phyloP scores from a whole-genome alignment of 345 rosid genomes.

The Eutrema heterophyllum region DNA sequence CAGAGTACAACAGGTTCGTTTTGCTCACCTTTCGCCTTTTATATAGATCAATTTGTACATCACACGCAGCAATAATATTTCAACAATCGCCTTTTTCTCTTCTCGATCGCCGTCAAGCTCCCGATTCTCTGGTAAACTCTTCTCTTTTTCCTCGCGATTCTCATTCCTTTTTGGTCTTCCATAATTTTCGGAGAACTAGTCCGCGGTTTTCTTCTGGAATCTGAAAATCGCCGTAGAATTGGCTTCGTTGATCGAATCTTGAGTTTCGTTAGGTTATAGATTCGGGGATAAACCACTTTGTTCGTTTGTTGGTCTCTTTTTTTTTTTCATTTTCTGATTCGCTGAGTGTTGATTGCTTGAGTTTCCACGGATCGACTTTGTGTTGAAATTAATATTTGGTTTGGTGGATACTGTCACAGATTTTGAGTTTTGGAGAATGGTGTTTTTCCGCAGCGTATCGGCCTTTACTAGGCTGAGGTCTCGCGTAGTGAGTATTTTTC shows the following conservation, averaged over 20 bases:
- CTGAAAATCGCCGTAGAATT: neutral
- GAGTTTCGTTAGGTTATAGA: neutral
- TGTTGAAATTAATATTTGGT: neutral
- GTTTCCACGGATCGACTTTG: neutral
- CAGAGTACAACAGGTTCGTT: too few species aligned
- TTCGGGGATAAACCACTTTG: neutral
- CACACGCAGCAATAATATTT: neutral
- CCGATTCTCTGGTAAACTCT: constrained; percentile 18
- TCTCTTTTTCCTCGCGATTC: constrained; percentile 7
- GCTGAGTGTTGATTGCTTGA: neutral
- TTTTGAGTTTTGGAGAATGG: constrained; percentile 41
- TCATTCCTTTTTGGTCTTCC: neutral
- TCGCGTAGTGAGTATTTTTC: constrained; percentile 45
- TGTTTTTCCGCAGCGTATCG: constrained; percentile 55
- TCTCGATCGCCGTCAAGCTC: constrained; percentile 25
- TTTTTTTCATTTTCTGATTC: neutral
- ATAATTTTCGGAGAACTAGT: neutral
- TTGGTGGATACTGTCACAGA: constrained; percentile 26
- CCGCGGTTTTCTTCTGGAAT: neutral
- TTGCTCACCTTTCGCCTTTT: neutral
- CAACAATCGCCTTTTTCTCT: neutral
- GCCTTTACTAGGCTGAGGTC: constrained; percentile 66
- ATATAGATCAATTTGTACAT: neutral
- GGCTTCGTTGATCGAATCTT: constrained; percentile 9
- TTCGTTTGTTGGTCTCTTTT: neutral